Conservation (phyloP, 352 stramenopile species). For the Globisporangium alternatum region DNA sequence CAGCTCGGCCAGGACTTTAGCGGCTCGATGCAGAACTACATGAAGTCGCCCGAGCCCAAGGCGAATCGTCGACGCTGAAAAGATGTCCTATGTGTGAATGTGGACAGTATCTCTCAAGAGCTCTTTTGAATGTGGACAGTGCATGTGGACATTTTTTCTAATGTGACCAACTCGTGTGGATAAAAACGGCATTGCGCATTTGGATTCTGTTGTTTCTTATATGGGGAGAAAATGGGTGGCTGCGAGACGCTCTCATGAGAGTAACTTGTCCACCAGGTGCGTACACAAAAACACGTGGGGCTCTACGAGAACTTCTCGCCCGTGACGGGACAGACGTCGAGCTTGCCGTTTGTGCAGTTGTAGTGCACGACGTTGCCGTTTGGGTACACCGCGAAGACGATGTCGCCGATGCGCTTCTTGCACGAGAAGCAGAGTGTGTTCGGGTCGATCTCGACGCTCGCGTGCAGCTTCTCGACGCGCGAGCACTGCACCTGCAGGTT, state of each 20-base stretch:
- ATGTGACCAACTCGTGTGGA: neutral
- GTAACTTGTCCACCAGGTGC: neutral
- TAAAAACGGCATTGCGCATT: neutral
- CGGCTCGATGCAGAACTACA: conserved; percentile 30
- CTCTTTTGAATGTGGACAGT: neutral
- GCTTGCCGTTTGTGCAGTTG: conserved; percentile 85
- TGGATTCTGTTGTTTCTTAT: conserved; percentile 7
- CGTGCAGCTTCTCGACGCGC: conserved; percentile 71
- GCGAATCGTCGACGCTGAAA: conserved; percentile 9
- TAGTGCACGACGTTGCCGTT: conserved; percentile 87
- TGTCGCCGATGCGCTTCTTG: conserved; percentile 87
- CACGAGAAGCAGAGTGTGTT: conserved; percentile 78
- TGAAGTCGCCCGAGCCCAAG: conserved; percentile 19
- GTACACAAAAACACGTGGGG: neutral
- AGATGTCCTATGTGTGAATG: neutral
- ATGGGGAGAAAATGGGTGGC: conserved; percentile 4
- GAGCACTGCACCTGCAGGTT: conserved; percentile 88
- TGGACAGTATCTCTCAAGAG: neutral
- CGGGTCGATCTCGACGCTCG: conserved; percentile 80
- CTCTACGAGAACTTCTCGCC: conserved; percentile 73
- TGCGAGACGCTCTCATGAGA: neutral
- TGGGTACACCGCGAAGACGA: conserved; percentile 86
- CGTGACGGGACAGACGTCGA: conserved; percentile 79
- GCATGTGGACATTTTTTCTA: neutral
- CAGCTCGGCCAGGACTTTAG: conserved; percentile 31